Base-by-base conservation (phyloP, 2,329 filamentous ascomycete species). In the Cercospora sp. region DNA sequence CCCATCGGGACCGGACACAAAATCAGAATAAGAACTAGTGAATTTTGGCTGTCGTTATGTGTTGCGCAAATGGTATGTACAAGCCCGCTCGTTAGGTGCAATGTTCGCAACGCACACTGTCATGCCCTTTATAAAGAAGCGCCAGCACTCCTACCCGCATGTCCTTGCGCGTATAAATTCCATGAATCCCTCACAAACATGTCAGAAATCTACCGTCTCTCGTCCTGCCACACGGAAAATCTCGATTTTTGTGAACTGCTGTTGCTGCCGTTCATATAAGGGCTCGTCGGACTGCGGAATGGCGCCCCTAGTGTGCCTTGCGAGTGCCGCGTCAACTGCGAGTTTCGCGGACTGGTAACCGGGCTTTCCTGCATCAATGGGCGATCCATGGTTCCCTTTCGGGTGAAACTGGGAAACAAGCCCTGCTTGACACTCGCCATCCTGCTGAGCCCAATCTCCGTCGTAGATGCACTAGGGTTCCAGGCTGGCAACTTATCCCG, bases 361-460 rank as follows among this genome's bases (percentile, higher is more conserved):
- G 62, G 49, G 32, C 62, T 64, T 12, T 64, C 51, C n/a, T 55
- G 62, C 61, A 63, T 63, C 18, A 55, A 57, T 24, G 30, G 61
- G 45, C 49, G 18, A 12, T 64, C 58, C 61, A 49, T 37, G 12
- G 28, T 16, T 16, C 40, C 30, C 24, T 61, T 59, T 43, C 61
- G 62, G 51, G 53, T 40, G 37, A 45, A 59, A 51, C 34, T 60
- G 32, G 40, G 26, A 37, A 40, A 40, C 26, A 61, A 5, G 28
- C 43, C 55, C 28, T 65, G 55, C 28, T 65, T 68, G 30, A 68
- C 66, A 26, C 66, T 68, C 28, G 61, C 66, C 66, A 68, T 61
- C 21, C 66, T 64, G 43, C 37, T 58, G 30, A 53, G 24, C 21
- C 57, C 49, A 40, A 65, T 30, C 34, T 65, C 63, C 21, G 60